Evolutionary conservation across 2,329 filamentous ascomycete species (phyloP).

Genomic region (Botryotinia globosa): DNA sequence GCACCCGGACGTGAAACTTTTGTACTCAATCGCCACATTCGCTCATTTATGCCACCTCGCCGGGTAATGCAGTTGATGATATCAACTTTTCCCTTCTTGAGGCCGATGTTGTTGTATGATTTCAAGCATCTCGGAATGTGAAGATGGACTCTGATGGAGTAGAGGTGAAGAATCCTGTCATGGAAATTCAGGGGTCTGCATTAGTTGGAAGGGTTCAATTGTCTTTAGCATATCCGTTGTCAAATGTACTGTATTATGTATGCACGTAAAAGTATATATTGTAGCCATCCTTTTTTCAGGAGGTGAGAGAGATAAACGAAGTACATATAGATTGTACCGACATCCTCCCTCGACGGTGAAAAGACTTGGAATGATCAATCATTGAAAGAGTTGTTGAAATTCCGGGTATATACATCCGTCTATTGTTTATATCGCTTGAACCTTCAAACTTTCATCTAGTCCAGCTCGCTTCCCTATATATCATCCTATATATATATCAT

Average conservation of each 20-base stretch:
- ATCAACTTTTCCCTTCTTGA: neutral
- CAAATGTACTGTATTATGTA: no score
- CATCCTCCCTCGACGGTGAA: no score
- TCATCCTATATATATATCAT: neutral
- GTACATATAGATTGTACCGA: neutral
- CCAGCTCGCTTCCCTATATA: neutral
- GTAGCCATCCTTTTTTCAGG: neutral
- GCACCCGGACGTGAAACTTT: neutral
- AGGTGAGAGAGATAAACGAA: neutral
- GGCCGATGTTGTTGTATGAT: neutral
- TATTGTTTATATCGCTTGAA: neutral
- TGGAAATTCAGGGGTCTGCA: conserved; percentile 2
- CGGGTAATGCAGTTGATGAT: neutral
- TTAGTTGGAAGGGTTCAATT: neutral
- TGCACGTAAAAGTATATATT: neutral
- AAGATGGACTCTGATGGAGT: neutral
- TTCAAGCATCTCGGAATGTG: neutral
- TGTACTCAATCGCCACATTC: neutral
- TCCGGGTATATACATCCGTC: neutral
- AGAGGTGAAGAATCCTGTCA: neutral
- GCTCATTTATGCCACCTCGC: neutral
- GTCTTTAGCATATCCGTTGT: neutral
- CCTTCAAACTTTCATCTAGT: neutral
- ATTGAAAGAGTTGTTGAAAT: neutral
- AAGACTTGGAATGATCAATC: neutral